phyloP scores from a whole-genome alignment of 1,139 yeast species.

The Geotrichum restrictum region DNA sequence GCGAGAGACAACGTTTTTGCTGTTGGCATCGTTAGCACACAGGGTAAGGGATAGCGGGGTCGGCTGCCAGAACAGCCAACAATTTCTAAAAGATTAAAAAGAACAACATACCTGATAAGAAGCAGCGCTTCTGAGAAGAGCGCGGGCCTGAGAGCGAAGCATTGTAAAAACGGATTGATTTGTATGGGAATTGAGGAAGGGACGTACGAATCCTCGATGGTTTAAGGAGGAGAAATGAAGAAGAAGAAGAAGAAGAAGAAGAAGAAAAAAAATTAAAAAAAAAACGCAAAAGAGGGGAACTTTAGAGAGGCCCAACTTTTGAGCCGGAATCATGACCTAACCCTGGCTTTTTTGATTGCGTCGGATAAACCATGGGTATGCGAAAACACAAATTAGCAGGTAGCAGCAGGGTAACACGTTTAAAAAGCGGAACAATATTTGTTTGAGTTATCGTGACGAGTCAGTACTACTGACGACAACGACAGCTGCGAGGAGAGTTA shows the following conservation, averaged over 20 bases:
- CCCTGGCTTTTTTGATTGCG: background rate
- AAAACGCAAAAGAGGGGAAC: conserved; percentile 5
- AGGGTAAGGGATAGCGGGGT: conserved; percentile 14
- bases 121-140: conserved; percentile 15
- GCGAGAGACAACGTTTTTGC: conserved; percentile 62
- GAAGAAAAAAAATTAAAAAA: conserved; percentile 15
- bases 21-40: conserved; percentile 1
- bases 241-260: background rate
- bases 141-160: conserved; percentile 15
- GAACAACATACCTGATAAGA: conserved; percentile 15
- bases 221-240: background rate
- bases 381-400: background rate
- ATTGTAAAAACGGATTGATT: too few species aligned
- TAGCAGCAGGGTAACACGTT: background rate
- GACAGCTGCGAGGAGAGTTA: background rate
- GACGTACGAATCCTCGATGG: conserved; percentile 5
- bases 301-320: background rate
- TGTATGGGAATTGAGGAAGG: conserved; percentile 9
- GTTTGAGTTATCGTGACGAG: background rate
- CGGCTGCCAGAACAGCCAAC: background rate
- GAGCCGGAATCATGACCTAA: background rate
- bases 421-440: background rate
- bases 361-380: background rate
- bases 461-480: background rate
- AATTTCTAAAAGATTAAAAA: too few species aligned